Evolutionary conservation across 306 rosid species (phyloP), one percentile per base, ranked within the genome.

Genomic region (Parietaria judaica): DNA sequence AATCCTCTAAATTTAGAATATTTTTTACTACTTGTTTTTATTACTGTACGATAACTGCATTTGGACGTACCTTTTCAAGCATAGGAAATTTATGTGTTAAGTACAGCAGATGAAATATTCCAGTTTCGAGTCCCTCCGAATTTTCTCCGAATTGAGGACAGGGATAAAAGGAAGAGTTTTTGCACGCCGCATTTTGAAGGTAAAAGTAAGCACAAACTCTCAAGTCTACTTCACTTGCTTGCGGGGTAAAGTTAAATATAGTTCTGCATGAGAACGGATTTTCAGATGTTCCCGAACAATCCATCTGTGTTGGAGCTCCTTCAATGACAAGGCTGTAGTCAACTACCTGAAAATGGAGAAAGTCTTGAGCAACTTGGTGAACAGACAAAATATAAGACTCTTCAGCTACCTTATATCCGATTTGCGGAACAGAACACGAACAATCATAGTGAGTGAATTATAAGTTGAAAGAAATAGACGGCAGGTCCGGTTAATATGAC

Each of bases 11-110:
- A 23, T 23, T 23, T 0, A 23, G 31, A 23, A 23, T 23, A 23
- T 23, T 23, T 23, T 23, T 23, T 23, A 23, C 1, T 0, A 23
- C 31, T 23, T 23, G 31, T 23, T 23, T 23, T 23, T 23, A 67
- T 31, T 9, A 55, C 38, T 56, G 65, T 31, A 50, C 35, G 68
- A 62, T 37, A 4, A 70, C 51, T 4, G 46, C 41, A 72, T 70
- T 56, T 51, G 15, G 55, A 68, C 60, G 14, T 79, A 81, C 96
- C 89, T 81, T 91, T 51, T 65, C 78, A 51, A 72, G 72, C 23
- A 54, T 64, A 45, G 95, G 92, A 82, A 88, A 86, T 71, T 85
- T 92, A 75, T 88, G 96, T 65, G 78, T 80, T 64, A 88, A 69
- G 63, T 62, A 72, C 37, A 92, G 81, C 67, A 92, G 77, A 76